Percentiles rank a stretch among this genome's conserved stretches.
Evolutionary conservation across 2,329 filamentous ascomycete species (phyloP).

Genomic region (Fusarium algeriense): DNA sequence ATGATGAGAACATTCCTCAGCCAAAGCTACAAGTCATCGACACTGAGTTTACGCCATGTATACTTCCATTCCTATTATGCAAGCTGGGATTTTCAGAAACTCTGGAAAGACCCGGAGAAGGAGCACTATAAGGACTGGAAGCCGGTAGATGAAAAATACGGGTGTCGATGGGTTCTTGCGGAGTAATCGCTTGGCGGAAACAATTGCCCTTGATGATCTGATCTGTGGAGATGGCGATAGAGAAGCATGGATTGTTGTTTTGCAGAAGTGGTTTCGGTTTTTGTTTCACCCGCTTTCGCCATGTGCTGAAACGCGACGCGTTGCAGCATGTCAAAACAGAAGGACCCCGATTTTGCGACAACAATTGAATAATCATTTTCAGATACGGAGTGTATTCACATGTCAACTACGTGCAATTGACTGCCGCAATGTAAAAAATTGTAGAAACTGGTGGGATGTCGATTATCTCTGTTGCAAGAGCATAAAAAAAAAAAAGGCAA

Average conservation of each 20-base stretch:
- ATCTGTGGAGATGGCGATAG: neutral
- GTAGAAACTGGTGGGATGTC: neutral
- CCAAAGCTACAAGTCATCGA: neutral
- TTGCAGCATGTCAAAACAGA: neutral
- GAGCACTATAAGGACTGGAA: neutral
- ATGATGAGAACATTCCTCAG: neutral
- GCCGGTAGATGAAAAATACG: neutral
- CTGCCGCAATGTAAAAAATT: neutral
- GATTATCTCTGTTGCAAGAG: too few relatives aligned
- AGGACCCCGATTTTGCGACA: neutral
- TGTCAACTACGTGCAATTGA: neutral
- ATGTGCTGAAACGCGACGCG: neutral
- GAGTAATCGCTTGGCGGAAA: constrained; percentile 5
- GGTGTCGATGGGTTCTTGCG: neutral
- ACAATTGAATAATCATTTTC: neutral
- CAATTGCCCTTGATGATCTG: neutral
- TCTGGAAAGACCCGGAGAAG: neutral
- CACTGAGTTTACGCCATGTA: neutral
- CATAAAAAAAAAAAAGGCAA: too few relatives aligned
- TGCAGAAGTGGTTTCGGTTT: neutral
- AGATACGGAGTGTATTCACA: neutral
- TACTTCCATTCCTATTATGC: neutral
- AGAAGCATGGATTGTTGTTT: neutral
- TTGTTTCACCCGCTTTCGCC: neutral
- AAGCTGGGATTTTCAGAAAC: neutral